A percentile compares a stretch with the other conserved stretches of the same genome.
Conservation (phyloP, 148 eudicot species). For the Rhododendron henanense region DNA sequence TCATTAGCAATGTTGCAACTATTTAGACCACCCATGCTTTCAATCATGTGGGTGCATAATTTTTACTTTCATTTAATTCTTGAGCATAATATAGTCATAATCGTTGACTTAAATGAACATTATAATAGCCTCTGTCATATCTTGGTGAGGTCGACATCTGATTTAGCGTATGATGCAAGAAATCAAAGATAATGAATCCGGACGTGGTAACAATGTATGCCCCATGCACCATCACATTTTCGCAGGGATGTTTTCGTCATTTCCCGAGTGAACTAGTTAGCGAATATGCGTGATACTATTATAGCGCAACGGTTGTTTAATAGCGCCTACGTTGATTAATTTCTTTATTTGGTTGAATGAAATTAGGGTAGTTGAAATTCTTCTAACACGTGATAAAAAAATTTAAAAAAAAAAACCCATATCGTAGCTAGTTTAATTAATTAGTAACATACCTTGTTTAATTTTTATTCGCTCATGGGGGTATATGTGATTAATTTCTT, state of each 20-base stretch:
- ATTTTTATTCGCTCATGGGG: too few species aligned
- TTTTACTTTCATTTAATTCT: neutral
- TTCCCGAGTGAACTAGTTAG: neutral
- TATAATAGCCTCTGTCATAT: neutral
- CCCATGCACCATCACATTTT: neutral
- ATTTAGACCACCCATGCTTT: neutral
- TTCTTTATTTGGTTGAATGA: neutral
- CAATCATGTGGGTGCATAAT: neutral
- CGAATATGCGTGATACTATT: neutral
- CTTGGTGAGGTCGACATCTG: neutral
- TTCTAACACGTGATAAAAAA: neutral
- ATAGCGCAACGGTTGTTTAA: neutral
- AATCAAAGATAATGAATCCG: neutral
- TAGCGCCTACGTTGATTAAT: neutral
- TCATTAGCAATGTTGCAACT: neutral
- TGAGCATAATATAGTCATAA: neutral
- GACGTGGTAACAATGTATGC: neutral
- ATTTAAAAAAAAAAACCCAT: neutral
- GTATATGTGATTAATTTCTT: too few species aligned
- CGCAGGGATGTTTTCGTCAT: neutral
- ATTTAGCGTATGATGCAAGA: neutral
- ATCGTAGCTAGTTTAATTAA: neutral
- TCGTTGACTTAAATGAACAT: neutral
- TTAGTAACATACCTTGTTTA: neutral
- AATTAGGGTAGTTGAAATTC: neutral